Evolutionary conservation across 164 flowering plant genomes (phyloP).

Genomic region (Nymphaea thermarum): DNA sequence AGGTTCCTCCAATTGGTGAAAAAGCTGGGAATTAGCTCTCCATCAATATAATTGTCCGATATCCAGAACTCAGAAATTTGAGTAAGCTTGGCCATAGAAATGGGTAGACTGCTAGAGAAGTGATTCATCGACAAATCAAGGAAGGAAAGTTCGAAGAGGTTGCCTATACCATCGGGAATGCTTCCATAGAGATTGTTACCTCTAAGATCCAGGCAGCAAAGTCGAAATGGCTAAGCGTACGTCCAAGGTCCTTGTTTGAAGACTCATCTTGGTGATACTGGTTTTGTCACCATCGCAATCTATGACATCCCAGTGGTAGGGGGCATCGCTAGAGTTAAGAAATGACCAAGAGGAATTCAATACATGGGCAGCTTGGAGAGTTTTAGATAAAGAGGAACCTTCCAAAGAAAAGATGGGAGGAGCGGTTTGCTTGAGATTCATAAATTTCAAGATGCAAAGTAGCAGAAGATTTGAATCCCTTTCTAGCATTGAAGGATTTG

Average conservation of each 20-base stretch:
- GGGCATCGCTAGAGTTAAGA: constrained; percentile 7
- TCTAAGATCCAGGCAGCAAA: constrained; percentile 12
- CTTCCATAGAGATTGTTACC: constrained; percentile 10
- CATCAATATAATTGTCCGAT: constrained; percentile 9
- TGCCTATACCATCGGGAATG: constrained; percentile 17
- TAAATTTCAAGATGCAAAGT: too few species aligned
- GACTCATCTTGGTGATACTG: constrained; percentile 3
- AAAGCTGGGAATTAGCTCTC: constrained; percentile 7
- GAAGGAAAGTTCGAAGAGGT: constrained; percentile 7
- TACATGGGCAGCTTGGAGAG: constrained; percentile 12
- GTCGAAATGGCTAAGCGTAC: constrained; percentile 9
- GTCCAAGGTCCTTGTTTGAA: constrained; percentile 1
- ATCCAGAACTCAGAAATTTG: constrained; percentile 8
- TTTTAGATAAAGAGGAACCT: neutral
- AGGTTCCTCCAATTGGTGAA: constrained; percentile 12
- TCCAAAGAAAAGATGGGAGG: too few species aligned
- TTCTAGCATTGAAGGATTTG: too few species aligned
- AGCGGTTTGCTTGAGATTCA: too few species aligned
- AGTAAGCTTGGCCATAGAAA: constrained; percentile 14
- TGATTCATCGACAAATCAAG: constrained; percentile 7
- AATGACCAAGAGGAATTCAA: constrained; percentile 11
- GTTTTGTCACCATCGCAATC: neutral
- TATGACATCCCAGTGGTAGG: constrained; percentile 19
- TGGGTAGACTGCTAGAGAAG: constrained; percentile 1
- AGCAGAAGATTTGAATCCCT: too few species aligned